Conservation (phyloP, 2,329 filamentous ascomycete species). For the Talaromyces sp. region DNA sequence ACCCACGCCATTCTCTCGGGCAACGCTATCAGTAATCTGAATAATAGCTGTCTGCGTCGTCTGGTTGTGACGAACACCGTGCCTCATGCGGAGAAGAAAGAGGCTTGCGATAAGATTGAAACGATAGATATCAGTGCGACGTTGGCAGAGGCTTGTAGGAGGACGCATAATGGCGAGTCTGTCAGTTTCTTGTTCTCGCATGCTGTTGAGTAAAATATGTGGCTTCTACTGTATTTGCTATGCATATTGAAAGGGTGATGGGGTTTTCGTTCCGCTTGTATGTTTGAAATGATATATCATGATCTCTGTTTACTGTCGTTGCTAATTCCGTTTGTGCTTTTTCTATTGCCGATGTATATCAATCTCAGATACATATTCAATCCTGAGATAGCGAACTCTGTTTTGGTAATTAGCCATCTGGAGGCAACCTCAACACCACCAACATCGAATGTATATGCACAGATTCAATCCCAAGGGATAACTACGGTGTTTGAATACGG, state of each 20-base stretch:
- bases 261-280: background rate
- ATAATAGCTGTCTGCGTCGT: constrained; percentile 70
- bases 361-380: background rate
- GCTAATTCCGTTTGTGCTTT: background rate
- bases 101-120: constrained; percentile 72
- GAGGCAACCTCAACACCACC: background rate
- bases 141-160: constrained; percentile 48
- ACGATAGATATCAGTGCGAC: constrained; percentile 91
- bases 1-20: constrained; percentile 90
- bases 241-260: constrained; percentile 1
- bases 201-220: constrained; percentile 32
- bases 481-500: background rate
- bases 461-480: background rate
- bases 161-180: constrained; percentile 52
- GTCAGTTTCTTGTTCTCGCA: constrained; percentile 52
- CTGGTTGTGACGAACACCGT: constrained; percentile 91
- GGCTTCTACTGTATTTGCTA: background rate
- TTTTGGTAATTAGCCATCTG: too few species aligned
- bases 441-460: background rate
- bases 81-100: constrained; percentile 74
- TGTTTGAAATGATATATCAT: constrained; percentile 6
- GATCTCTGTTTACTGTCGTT: background rate
- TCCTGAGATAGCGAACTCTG: too few species aligned
- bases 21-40: constrained; percentile 81
- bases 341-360: background rate